A percentile compares a stretch with the other conserved stretches of the same genome.
phyloP scores from a whole-genome alignment of 164 flowering plant genomes.

The Tetrastigma voinierianum region DNA sequence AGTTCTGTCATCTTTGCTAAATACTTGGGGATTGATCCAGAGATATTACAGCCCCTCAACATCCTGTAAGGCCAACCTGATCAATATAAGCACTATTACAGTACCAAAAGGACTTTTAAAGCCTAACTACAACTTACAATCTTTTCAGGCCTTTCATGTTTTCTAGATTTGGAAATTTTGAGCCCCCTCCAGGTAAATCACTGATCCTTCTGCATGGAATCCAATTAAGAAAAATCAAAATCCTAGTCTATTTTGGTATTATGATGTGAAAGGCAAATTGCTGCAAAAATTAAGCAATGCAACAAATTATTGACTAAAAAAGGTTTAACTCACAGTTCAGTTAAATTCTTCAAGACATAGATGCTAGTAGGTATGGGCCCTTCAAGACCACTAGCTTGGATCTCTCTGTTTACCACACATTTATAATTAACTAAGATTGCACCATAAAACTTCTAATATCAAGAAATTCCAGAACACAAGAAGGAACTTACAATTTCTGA shows the following conservation, averaged over 20 bases:
- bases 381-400: conserved; percentile 18
- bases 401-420: conserved; percentile 13
- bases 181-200: conserved; percentile 30
- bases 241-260: neutral
- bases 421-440: neutral
- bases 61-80: conserved; percentile 21
- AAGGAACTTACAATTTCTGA: no score
- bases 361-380: conserved; percentile 22
- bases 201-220: conserved; percentile 33
- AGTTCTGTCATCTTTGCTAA: conserved; percentile 14
- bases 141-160: conserved; percentile 21
- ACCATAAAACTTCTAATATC: no score
- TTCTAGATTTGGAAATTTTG: conserved; percentile 24
- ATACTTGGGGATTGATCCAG: conserved; percentile 27
- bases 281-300: neutral
- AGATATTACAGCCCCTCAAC: conserved; percentile 36
- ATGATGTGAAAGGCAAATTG: no score
- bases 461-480: no score
- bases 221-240: neutral
- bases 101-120: neutral
- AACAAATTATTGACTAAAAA: neutral
- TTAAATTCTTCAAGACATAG: conserved; percentile 10
- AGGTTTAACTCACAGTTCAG: conserved; percentile 30
- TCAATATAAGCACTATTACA: neutral
- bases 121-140: conserved; percentile 21